Base-by-base conservation (phyloP, 495 filamentous ascomycete species). In the Neurospora sp. region DNA sequence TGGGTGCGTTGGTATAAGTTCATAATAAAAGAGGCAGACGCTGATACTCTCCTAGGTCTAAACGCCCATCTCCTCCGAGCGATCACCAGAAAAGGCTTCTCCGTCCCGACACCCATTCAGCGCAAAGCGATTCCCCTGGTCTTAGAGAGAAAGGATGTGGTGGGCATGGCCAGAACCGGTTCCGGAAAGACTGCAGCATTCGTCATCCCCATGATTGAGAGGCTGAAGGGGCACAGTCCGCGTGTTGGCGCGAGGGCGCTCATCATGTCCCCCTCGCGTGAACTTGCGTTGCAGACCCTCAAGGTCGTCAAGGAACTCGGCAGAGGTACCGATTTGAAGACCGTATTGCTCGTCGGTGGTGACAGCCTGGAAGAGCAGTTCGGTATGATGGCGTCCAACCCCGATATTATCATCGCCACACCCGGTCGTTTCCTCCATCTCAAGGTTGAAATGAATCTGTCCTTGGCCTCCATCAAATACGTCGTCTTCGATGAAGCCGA, bases 401-500 rank as follows among this genome's bases (percentile, higher is more conserved):
- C 96, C 1, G 96, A 99, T 81, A 94, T 99, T 74, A 87, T 98
- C 74, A 97, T 99, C 78, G 96, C 95, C 18, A 98, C 96, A 0
- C 96, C 96, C 0, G 96, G 96, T 78, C 92, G 96, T 75, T 98
- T 98, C 78, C 80, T 98, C 73, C 96, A 99, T 85, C 82, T 99
- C 72, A 93, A 97, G 81, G 95, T 98, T 9, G 96, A 98, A 80
- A 97, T 97, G 96, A 84, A 88, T 39, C 84, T 99, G 70, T 91
- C 97, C 78, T 84, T 99, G 40, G 92, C 90, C 3, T 95, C 92
- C 12, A 89, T 98, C 70, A 85, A 87, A 65, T 99, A 98, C 77
- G 92, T 96, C 37, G 96, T 98, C 40, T 98, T 99, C 68, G 96
- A 99, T 80, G 96, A 99, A 79, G 96, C 96, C 16, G 96, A 99